Evolutionary conservation across 139 green algal genomes (phyloP).

Genomic region (Yamagishiella unicocca): DNA sequence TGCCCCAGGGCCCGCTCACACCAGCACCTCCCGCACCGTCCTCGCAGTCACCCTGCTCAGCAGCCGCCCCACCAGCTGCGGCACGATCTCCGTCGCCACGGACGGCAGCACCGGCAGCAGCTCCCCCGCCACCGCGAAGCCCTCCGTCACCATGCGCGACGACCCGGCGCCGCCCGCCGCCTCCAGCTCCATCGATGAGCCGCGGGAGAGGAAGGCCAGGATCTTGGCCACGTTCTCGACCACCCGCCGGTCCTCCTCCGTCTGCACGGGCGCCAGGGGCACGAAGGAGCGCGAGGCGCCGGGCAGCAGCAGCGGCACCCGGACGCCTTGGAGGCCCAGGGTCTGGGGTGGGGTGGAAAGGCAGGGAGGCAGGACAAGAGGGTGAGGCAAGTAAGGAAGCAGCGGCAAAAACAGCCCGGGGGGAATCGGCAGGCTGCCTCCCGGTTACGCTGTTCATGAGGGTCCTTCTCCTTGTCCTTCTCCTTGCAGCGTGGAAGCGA

Average conservation of each 20-base stretch:
- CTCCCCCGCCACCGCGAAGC: slow-evolving; percentile 60
- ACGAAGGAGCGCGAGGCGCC: slow-evolving; percentile 59
- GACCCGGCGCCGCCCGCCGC: background rate
- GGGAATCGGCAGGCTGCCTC: too few relatives aligned
- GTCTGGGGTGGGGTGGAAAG: background rate
- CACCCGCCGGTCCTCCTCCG: slow-evolving; percentile 72
- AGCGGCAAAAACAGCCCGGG: too few relatives aligned
- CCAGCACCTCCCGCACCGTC: slow-evolving; percentile 81
- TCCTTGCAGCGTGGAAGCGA: too few relatives aligned
- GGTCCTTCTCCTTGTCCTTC: too few relatives aligned
- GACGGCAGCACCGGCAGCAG: slow-evolving; percentile 86
- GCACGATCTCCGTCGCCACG: slow-evolving; percentile 87
- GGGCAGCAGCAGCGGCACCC: slow-evolving; percentile 52
- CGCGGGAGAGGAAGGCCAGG: slow-evolving; percentile 62
- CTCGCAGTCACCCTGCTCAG: slow-evolving; percentile 78
- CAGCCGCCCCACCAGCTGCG: slow-evolving; percentile 77
- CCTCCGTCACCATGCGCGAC: background rate
- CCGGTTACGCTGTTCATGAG: too few relatives aligned
- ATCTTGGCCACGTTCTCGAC: slow-evolving; percentile 86
- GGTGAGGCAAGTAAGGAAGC: too few relatives aligned
- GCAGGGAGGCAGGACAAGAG: background rate
- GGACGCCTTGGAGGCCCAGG: slow-evolving; percentile 56
- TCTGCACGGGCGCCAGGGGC: slow-evolving; percentile 75
- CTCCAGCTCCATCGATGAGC: background rate
- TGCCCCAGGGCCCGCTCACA: too few relatives aligned